Conservation (phyloP, 2,329 filamentous ascomycete species). For the Alternaria angustiovoidea region DNA sequence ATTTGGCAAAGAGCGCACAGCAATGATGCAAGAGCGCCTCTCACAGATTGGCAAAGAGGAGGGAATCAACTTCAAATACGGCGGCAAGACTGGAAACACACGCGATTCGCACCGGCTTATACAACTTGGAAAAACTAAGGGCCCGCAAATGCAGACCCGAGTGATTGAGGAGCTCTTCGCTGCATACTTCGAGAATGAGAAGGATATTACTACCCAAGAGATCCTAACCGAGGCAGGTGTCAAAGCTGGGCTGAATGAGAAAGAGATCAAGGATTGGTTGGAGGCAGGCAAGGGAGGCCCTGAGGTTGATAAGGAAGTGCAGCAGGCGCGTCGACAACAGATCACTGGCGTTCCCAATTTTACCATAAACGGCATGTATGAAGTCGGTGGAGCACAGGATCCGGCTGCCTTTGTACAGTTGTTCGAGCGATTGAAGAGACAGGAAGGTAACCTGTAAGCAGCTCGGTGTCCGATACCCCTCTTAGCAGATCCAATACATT, state of each 20-base stretch:
- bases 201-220: constrained; percentile 56
- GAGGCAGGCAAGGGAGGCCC: constrained; percentile 54
- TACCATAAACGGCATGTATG: constrained; percentile 72
- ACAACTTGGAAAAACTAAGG: constrained; percentile 69
- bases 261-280: constrained; percentile 56
- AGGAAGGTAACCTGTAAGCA: constrained; percentile 37
- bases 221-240: constrained; percentile 53
- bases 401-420: constrained; percentile 70
- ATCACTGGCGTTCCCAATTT: constrained; percentile 79
- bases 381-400: constrained; percentile 77
- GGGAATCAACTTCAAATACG: constrained; percentile 77
- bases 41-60: constrained; percentile 66
- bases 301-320: constrained; percentile 58
- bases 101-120: constrained; percentile 78
- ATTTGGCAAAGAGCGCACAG: constrained; percentile 69
- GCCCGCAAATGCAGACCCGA: constrained; percentile 57
- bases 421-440: constrained; percentile 67
- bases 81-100: constrained; percentile 77
- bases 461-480: neutral
- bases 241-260: constrained; percentile 54
- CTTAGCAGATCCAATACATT: neutral
- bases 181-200: constrained; percentile 58
- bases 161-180: constrained; percentile 52
- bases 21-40: constrained; percentile 67
- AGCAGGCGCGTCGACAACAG: constrained; percentile 55